Evolutionary conservation across 257 asterid genomes (phyloP).

Genomic region (Ajuga chamaepitys): DNA sequence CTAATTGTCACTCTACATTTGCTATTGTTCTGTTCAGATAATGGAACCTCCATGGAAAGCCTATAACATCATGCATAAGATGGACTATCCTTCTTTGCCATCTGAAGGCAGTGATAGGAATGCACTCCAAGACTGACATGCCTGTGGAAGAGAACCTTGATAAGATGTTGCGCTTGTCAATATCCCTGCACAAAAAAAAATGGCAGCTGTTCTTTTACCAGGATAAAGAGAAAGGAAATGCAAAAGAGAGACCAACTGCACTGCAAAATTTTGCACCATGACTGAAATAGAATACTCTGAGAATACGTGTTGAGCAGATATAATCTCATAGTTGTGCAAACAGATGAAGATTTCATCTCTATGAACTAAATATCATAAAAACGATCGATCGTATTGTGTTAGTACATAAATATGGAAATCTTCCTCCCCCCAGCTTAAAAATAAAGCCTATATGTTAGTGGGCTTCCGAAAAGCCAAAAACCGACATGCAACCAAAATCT

Average conservation of each 20-base stretch:
- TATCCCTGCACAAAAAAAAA: constrained; percentile 49
- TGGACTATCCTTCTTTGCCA: constrained; percentile 90
- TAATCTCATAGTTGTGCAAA: background rate
- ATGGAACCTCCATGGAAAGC: constrained; percentile 99
- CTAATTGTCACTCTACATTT: too few species aligned
- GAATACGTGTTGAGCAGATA: too few species aligned
- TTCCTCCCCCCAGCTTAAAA: background rate
- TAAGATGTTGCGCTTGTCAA: constrained; percentile 49
- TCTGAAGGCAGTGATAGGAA: constrained; percentile 57
- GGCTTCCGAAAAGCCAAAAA: background rate
- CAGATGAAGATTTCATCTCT: too few species aligned
- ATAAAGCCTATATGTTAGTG: background rate
- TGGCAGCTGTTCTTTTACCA: background rate
- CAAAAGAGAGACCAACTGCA: too few species aligned
- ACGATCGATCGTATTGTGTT: background rate
- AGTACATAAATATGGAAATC: background rate
- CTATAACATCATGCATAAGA: constrained; percentile 70
- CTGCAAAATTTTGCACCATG: too few species aligned
- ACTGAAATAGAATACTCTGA: too few species aligned
- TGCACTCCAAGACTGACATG: constrained; percentile 47
- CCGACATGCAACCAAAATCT: background rate
- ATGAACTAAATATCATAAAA: background rate
- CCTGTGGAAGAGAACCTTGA: constrained; percentile 64
- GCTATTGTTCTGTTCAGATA: too few species aligned
- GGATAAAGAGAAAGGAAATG: too few species aligned